Conservation (phyloP, 2,329 filamentous ascomycete species). For the Thielaviopsis cerberus region DNA sequence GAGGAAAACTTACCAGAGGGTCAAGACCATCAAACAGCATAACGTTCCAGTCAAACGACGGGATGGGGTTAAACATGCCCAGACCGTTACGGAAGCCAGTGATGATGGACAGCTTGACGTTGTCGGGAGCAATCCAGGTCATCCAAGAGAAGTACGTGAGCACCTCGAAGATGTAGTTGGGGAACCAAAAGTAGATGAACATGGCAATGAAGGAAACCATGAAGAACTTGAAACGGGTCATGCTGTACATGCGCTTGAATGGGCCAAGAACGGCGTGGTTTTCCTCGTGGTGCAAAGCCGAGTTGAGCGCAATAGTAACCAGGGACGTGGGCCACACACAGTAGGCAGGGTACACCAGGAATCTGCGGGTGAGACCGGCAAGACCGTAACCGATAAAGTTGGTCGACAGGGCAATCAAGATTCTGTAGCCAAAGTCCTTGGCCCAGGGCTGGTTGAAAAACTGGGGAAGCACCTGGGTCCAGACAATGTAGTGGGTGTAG, state of each 20-base stretch:
- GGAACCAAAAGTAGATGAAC: slow-evolving; percentile 37
- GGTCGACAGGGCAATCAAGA: slow-evolving; percentile 30
- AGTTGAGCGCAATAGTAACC: slow-evolving; percentile 30
- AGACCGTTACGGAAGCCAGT: slow-evolving; percentile 22
- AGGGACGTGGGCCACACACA: slow-evolving; percentile 36
- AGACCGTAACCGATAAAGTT: slow-evolving; percentile 39
- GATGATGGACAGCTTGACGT: slow-evolving; percentile 20
- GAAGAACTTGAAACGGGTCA: slow-evolving; percentile 31
- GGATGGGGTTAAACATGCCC: slow-evolving; percentile 22
- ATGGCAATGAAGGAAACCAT: slow-evolving; percentile 24
- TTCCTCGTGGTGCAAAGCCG: slow-evolving; percentile 27
- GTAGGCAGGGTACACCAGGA: slow-evolving; percentile 33
- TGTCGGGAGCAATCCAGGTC: slow-evolving; percentile 31
- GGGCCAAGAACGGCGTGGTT: slow-evolving; percentile 17
- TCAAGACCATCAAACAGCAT: slow-evolving; percentile 19
- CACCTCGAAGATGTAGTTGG: slow-evolving; percentile 30
- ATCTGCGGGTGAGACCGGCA: slow-evolving; percentile 30
- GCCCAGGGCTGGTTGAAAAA: slow-evolving; percentile 35
- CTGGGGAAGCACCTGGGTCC: slow-evolving; percentile 28
- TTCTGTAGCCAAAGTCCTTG: slow-evolving; percentile 29
- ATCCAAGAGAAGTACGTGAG: slow-evolving; percentile 33
- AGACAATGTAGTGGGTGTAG: slow-evolving; percentile 32
- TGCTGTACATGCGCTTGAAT: slow-evolving; percentile 21
- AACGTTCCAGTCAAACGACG: slow-evolving; percentile 27
- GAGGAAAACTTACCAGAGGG: slow-evolving; percentile 17